These are phyloP conservation scores for Penicillium nucicola DNA, from an alignment of 495 filamentous ascomycete species.

Conservation along the genomic window DNA sequence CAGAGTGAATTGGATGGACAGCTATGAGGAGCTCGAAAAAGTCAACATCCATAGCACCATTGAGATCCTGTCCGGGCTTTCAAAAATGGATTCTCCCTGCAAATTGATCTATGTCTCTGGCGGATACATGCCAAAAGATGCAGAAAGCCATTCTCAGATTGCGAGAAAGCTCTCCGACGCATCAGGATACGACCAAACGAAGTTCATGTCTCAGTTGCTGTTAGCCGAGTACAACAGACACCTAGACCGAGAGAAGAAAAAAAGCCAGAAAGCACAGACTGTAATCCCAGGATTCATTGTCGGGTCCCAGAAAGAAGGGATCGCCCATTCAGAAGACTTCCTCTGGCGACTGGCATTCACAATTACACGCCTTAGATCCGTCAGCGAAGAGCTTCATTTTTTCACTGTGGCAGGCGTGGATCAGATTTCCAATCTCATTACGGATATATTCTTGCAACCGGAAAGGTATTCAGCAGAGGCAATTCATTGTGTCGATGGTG, in stretches of 20 bases:
- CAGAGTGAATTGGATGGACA: constrained; percentile 23
- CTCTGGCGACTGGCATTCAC: no score
- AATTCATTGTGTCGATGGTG: no score
- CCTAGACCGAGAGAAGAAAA: no score
- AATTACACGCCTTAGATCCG: no score
- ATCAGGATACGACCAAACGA: constrained; percentile 30
- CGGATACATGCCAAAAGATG: constrained; percentile 14
- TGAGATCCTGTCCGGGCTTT: constrained; percentile 12
- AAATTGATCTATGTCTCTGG: constrained; percentile 24
- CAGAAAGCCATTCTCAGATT: constrained; percentile 9
- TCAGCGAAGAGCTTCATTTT: background rate
- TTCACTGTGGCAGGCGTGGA: constrained; percentile 10
- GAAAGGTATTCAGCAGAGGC: no score
- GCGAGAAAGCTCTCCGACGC: constrained; percentile 3
- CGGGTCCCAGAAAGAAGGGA: no score
- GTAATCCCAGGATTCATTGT: no score
- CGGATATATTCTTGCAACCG: no score
- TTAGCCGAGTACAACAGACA: no score
- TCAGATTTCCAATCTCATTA: background rate
- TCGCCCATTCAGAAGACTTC: no score
- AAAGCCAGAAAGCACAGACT: no score
- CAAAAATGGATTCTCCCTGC: background rate
- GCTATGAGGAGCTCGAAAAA: constrained; percentile 14
- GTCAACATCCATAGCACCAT: constrained; percentile 27
- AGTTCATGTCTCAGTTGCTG: constrained; percentile 15